These are phyloP conservation scores for Neoboletus magnificus DNA, from an alignment of 768 basidiomycete genomes.

Conservation along the genomic window DNA sequence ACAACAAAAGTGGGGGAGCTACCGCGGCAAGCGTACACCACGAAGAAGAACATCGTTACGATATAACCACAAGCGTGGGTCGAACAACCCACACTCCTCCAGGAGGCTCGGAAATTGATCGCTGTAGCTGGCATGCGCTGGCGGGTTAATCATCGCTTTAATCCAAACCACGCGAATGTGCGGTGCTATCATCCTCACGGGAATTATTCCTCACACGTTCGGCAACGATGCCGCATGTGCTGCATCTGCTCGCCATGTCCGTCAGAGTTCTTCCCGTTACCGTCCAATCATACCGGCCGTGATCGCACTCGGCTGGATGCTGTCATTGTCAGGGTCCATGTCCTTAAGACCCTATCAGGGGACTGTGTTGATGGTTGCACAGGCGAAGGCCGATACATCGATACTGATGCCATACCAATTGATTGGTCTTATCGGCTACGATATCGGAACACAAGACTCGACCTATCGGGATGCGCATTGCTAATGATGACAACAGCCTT, in stretches of 20 bases:
- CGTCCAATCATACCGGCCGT: background rate
- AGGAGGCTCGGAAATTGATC: background rate
- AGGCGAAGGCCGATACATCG: background rate
- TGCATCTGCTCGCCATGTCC: background rate
- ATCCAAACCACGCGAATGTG: background rate
- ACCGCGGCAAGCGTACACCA: background rate
- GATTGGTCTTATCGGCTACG: background rate
- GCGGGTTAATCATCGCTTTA: background rate
- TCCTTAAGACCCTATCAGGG: background rate
- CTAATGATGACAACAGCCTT: too few species aligned
- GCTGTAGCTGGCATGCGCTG: background rate
- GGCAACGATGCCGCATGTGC: background rate
- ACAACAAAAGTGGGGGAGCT: background rate
- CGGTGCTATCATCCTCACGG: too few species aligned
- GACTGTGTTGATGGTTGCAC: background rate
- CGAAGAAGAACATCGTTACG: background rate
- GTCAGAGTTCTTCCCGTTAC: background rate
- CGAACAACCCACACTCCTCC: background rate
- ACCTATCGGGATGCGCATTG: background rate
- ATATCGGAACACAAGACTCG: background rate
- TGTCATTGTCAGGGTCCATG: background rate
- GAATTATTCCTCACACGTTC: background rate
- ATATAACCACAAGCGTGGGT: background rate
- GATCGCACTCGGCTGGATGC: background rate
- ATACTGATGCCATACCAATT: background rate